Evolutionary conservation across 192 early-diverging fungal genomes (phyloP).

Genomic region (Chytriomyces confervae): DNA sequence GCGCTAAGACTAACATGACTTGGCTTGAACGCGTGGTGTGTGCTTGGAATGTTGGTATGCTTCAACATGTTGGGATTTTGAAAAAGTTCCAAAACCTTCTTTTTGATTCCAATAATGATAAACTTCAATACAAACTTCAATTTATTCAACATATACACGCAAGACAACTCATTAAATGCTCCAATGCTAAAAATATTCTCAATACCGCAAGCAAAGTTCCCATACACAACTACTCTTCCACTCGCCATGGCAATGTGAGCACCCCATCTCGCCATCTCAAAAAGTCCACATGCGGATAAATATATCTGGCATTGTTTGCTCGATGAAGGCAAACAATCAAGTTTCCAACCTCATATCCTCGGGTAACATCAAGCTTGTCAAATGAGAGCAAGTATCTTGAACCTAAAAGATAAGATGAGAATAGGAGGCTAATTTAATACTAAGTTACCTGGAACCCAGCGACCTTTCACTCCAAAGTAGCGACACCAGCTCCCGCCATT

Average conservation of each 20-base stretch:
- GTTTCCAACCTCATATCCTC: conserved; percentile 9
- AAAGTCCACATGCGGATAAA: conserved; percentile 9
- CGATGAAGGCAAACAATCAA: conserved; percentile 3
- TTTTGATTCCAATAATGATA: no score
- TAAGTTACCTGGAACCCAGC: conserved; percentile 6
- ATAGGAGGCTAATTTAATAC: background rate
- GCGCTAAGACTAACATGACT: background rate
- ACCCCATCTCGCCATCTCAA: conserved; percentile 8
- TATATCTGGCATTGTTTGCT: conserved; percentile 9
- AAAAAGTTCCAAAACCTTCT: no score
- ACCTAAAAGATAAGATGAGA: conserved; percentile 9
- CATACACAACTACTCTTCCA: conserved; percentile 9
- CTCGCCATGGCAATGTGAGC: conserved; percentile 8
- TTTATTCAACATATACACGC: no score
- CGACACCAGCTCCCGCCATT: no score
- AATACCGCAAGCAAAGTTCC: no score
- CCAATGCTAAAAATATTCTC: no score
- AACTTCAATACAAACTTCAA: no score
- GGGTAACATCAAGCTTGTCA: conserved; percentile 9
- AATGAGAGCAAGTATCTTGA: conserved; percentile 6
- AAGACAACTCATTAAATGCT: no score
- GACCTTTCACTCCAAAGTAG: conserved; percentile 8
- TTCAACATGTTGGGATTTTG: no score
- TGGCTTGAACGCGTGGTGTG: no score
- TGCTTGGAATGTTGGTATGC: no score